phyloP scores from a whole-genome alignment of 352 stramenopile species.

The Globisporangium parvum region DNA sequence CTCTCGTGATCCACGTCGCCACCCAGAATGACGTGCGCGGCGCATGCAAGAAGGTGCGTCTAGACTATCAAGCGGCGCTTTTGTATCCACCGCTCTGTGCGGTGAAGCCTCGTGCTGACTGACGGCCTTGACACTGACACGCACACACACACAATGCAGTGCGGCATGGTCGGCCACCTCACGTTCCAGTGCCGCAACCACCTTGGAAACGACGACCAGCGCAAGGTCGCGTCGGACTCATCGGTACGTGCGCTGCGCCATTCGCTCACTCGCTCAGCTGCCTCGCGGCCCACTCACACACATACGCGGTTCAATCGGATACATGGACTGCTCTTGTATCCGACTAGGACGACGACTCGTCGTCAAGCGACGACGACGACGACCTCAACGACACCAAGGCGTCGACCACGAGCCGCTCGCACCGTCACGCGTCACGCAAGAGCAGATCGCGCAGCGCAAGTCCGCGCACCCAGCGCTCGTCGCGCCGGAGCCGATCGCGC shows the following conservation, averaged over 20 bases:
- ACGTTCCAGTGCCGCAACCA: constrained; percentile 90
- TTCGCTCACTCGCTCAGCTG: constrained; percentile 8
- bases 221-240: constrained; percentile 20
- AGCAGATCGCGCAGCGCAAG: constrained; percentile 14
- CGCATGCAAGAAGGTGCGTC: constrained; percentile 76
- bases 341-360: constrained; percentile 20
- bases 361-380: constrained; percentile 25
- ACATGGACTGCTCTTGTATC: neutral
- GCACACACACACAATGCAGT: constrained; percentile 41
- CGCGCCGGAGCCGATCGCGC: neutral
- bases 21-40: constrained; percentile 63
- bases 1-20: neutral
- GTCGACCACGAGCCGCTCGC: neutral
- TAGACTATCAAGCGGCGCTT: neutral
- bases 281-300: constrained; percentile 1
- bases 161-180: constrained; percentile 87
- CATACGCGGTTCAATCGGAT: constrained; percentile 1
- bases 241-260: constrained; percentile 20
- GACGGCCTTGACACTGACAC: neutral
- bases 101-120: neutral
- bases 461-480: neutral
- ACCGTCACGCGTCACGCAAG: neutral
- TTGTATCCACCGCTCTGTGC: neutral
- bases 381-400: constrained; percentile 2
- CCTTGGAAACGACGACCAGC: constrained; percentile 40